These are phyloP conservation scores for Sclerotiophoma versabilis DNA, from an alignment of 2,329 filamentous ascomycete species.

Conservation along the genomic window DNA sequence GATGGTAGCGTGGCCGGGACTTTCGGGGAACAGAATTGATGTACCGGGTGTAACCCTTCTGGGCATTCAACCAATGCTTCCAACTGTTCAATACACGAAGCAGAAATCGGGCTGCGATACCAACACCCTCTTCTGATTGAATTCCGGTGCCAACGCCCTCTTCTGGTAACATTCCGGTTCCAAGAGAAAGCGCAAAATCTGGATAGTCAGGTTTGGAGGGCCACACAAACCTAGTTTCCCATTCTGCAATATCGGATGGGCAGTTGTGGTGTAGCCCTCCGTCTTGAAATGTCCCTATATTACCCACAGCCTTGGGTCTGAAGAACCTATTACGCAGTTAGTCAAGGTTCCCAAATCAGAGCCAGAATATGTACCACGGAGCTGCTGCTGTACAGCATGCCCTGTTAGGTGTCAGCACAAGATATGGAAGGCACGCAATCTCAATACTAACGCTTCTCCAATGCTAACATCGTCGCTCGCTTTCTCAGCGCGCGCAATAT, in stretches of 20 bases:
- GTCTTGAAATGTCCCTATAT: slow-evolving; percentile 34
- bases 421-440: background rate
- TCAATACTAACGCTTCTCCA: slow-evolving; percentile 32
- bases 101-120: background rate
- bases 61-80: background rate
- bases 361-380: slow-evolving; percentile 17
- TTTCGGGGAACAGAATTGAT: background rate
- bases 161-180: background rate
- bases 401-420: slow-evolving; percentile 11
- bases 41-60: background rate
- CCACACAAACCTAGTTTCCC: slow-evolving; percentile 30
- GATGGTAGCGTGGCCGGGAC: background rate
- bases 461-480: slow-evolving; percentile 26
- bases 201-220: slow-evolving; percentile 17
- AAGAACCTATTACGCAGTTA: background rate
- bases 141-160: too few relatives aligned
- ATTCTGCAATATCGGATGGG: slow-evolving; percentile 28
- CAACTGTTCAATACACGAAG: background rate
- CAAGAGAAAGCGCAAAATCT: slow-evolving; percentile 15
- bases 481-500: slow-evolving; percentile 28
- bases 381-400: slow-evolving; percentile 37
- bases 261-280: slow-evolving; percentile 37
- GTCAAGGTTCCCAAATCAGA: too few relatives aligned
- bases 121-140: too few relatives aligned
- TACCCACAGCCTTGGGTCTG: slow-evolving; percentile 9